Evolutionary conservation across 805 yeast species (phyloP).

Genomic region (Sugiyamaella qingdaonensis): DNA sequence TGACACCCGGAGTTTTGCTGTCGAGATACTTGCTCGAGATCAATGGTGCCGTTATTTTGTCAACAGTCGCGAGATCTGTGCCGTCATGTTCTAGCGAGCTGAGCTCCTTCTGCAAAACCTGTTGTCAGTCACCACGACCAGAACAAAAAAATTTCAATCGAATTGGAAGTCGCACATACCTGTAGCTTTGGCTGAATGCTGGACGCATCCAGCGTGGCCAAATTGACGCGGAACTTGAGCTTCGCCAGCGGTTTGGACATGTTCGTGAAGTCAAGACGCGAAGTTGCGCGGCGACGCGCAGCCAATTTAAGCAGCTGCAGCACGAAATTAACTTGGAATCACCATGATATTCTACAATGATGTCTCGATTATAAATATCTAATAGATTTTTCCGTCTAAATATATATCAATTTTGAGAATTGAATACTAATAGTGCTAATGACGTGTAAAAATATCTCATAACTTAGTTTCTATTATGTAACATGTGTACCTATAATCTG

Average conservation of each 20-base stretch:
- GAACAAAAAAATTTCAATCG: too few species aligned
- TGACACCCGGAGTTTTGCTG: slow-evolving; percentile 64
- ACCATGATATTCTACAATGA: neutral
- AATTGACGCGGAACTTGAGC: slow-evolving; percentile 9
- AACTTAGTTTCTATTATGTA: too few species aligned
- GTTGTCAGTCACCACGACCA: neutral
- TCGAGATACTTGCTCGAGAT: slow-evolving; percentile 54
- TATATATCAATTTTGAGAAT: too few species aligned
- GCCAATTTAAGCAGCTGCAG: neutral
- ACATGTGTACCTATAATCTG: too few species aligned
- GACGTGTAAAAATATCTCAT: too few species aligned
- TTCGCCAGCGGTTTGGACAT: slow-evolving; percentile 1
- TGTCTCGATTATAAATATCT: too few species aligned
- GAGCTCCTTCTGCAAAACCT: slow-evolving; percentile 59
- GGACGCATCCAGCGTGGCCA: neutral
- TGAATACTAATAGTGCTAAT: too few species aligned
- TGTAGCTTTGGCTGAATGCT: slow-evolving; percentile 1
- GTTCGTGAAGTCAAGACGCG: neutral
- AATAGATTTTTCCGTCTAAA: too few species aligned
- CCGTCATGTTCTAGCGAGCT: slow-evolving; percentile 58
- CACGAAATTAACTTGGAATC: neutral
- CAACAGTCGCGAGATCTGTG: slow-evolving; percentile 45
- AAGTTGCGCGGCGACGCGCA: slow-evolving; percentile 1
- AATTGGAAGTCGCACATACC: neutral
- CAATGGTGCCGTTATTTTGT: slow-evolving; percentile 47